phyloP scores from a whole-genome alignment of 177 flowering plant genomes.

The Vitis hybrid region DNA sequence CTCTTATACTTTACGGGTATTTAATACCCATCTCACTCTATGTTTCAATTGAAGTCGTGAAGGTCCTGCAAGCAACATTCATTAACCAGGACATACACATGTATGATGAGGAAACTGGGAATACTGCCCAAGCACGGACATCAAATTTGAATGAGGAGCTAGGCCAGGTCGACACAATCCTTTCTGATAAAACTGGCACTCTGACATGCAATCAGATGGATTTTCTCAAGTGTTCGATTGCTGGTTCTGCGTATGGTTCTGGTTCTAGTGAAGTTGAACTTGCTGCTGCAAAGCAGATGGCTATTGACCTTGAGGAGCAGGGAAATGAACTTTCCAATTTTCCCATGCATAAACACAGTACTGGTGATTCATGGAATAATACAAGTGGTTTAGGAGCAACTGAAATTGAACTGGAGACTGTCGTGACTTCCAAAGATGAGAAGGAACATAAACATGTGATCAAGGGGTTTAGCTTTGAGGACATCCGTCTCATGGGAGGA shows the following conservation, averaged over 20 bases:
- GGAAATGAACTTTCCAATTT: conserved; percentile 27
- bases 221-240: conserved; percentile 91
- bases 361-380: conserved; percentile 18
- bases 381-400: conserved; percentile 23
- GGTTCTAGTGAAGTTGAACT: conserved; percentile 85
- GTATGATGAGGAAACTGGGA: conserved; percentile 87
- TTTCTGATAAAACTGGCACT: conserved; percentile 97
- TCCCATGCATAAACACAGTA: conserved; percentile 20
- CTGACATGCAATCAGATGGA: conserved; percentile 98
- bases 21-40: conserved; percentile 91
- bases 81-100: conserved; percentile 79
- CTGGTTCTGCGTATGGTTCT: conserved; percentile 77
- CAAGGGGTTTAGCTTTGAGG: conserved; percentile 83
- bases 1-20: conserved; percentile 87
- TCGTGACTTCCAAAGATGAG: conserved; percentile 41
- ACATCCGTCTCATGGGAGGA: conserved; percentile 70
- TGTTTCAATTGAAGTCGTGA: conserved; percentile 93
- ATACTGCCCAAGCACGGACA: conserved; percentile 83
- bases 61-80: conserved; percentile 83
- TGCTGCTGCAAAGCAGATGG: conserved; percentile 88
- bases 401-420: conserved; percentile 67
- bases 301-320: conserved; percentile 49
- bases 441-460: conserved; percentile 39
- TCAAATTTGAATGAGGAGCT: conserved; percentile 96
- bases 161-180: conserved; percentile 94